Base-by-base conservation (phyloP, 805 yeast species). In the Pichia kluyveri region DNA sequence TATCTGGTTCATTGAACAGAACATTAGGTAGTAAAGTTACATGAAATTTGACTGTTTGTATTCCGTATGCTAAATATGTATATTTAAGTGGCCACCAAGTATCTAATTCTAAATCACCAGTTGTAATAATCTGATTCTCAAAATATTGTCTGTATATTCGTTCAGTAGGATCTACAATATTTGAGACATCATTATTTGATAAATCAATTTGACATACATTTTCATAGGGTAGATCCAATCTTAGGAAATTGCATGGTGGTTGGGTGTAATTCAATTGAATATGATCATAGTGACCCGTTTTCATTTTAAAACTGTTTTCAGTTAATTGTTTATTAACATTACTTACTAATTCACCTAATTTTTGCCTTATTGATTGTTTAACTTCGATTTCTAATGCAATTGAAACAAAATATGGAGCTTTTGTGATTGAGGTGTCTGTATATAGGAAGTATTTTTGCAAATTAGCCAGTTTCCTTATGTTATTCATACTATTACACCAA, bases 21-120 rank as follows among this genome's bases (percentile, higher is more conserved):
- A 62, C 50, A n/a, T 58, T 50, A 14, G 67, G 67, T 3, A 63
- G 49, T 32, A 62, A 45, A 8, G 54, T 46, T 8, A 53, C 37
- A 40, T 53, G 56, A 18, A 48, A 53, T 8, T 51, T 51, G 8
- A 40, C 34, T 5, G 54, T 43, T 23, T 30, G 46, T 1, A 45
- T 17, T 7, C 38, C 39, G 10, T 40, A 34, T 5, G 44, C 42
- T 14, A 49, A 42, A 4, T n/a, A 38, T 18, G 54, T 58, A 32
- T 30, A 63, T 5, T 45, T 40, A 2, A 30, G 38, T 2, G 67
- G 67, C 62, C 63, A 61, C 30, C 36, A 43, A 1, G 50, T 37
- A 14, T 39, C 40, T 5, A 17, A 5, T 15, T 34, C 17, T 8
- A 45, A 34, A 38, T 43, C 44, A n/a, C 32, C 18, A 2, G 48